Evolutionary conservation across 2,329 filamentous ascomycete species (phyloP).

Genomic region (Aspergillus tamarii): DNA sequence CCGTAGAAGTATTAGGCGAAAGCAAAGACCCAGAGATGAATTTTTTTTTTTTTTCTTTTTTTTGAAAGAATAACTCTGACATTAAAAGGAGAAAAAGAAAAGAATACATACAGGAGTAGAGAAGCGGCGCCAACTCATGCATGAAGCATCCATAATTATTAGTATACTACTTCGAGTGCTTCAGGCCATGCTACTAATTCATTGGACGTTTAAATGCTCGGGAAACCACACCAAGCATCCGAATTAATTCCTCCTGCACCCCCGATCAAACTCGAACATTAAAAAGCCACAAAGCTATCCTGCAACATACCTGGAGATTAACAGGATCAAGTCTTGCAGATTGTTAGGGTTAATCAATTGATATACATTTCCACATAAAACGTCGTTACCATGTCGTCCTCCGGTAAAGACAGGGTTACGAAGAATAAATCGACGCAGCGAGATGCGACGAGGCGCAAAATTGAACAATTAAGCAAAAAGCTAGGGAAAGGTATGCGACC

Average conservation of each 20-base stretch:
- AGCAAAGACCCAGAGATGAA: too few relatives aligned
- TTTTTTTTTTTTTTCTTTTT: too few relatives aligned
- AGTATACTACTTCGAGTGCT: too few relatives aligned
- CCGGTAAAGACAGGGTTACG: conserved; percentile 27
- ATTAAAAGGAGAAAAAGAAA: too few relatives aligned
- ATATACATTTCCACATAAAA: neutral
- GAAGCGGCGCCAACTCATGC: neutral
- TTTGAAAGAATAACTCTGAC: too few relatives aligned
- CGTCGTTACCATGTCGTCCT: conserved; percentile 20
- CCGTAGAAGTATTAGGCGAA: too few relatives aligned
- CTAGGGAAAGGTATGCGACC: conserved; percentile 20
- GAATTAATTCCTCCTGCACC: neutral
- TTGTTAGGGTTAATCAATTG: neutral
- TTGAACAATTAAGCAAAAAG: neutral
- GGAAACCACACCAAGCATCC: neutral
- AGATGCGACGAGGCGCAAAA: neutral
- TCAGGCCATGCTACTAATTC: too few relatives aligned
- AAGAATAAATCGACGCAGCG: conserved; percentile 23
- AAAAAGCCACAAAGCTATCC: neutral
- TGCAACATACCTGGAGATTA: neutral
- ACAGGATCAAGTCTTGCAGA: neutral
- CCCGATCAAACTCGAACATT: neutral
- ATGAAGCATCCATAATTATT: neutral
- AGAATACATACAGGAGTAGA: too few relatives aligned
- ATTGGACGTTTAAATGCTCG: neutral